Evolutionary conservation across 2,329 filamentous ascomycete genomes (phyloP).

Genomic region (Tolypocladium tundrense): DNA sequence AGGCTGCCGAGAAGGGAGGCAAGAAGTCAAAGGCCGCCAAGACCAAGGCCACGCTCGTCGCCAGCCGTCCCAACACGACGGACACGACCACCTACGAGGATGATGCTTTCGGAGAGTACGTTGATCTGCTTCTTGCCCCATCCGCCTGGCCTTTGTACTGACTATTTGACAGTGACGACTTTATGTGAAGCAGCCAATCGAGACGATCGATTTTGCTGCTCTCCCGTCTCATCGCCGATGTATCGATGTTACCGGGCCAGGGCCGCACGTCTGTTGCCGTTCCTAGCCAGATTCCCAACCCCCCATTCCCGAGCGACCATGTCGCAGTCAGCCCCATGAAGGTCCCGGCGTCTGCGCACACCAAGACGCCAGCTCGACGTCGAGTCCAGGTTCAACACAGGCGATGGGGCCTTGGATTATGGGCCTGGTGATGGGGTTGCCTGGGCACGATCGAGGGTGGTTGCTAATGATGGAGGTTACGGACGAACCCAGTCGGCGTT

Average conservation of each 20-base stretch:
- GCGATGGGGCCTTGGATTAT: not conserved
- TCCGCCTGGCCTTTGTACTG: not conserved
- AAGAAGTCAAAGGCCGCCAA: conserved; percentile 98
- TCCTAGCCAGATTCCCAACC: not conserved
- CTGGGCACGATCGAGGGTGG: not conserved
- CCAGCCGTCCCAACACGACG: conserved; percentile 46
- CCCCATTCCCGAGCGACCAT: not conserved
- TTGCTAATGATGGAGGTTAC: not conserved
- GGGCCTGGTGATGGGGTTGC: not conserved
- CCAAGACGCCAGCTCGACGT: not conserved
- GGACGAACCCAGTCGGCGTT: not conserved
- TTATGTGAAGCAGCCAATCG: conserved; percentile 48
- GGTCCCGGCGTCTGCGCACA: not conserved
- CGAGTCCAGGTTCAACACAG: not conserved
- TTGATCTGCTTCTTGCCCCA: conserved; percentile 13
- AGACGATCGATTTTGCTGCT: not conserved
- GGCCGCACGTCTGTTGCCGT: not conserved
- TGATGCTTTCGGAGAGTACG: conserved; percentile 73
- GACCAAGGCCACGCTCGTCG: conserved; percentile 78
- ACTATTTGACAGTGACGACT: conserved; percentile 46
- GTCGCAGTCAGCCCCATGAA: not conserved
- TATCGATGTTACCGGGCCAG: not conserved
- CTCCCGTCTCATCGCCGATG: not conserved
- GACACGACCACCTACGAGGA: conserved; percentile 77
- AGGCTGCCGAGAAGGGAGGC: conserved; percentile 80